Evolutionary conservation across 768 basidiomycete species (phyloP).

Genomic region (Pleurotus platypus): DNA sequence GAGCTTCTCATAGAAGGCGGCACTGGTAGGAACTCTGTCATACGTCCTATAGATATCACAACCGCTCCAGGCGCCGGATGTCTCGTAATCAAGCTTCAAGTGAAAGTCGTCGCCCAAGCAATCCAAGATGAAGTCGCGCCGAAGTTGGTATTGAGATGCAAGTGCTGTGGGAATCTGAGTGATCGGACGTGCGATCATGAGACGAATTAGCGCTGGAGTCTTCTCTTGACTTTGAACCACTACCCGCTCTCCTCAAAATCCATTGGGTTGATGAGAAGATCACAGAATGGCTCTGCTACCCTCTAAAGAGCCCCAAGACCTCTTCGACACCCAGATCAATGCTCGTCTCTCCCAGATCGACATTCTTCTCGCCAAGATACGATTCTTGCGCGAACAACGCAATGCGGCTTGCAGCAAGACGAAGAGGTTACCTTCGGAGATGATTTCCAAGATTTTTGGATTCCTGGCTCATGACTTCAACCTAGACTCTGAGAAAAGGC

Average conservation of each 20-base stretch:
- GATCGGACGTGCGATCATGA: neutral
- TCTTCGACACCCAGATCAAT: no score
- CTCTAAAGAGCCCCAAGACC: no score
- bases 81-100: constrained; percentile 33
- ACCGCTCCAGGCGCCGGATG: constrained; percentile 27
- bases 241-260: no score
- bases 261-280: no score
- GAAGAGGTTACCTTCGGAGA: neutral
- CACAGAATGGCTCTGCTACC: no score
- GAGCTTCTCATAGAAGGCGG: constrained; percentile 35
- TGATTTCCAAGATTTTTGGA: neutral
- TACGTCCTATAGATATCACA: constrained; percentile 43
- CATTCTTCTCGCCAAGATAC: no score
- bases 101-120: constrained; percentile 61
- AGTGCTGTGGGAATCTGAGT: constrained; percentile 31
- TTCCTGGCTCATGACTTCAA: neutral
- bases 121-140: constrained; percentile 66
- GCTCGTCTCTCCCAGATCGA: no score
- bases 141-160: constrained; percentile 47
- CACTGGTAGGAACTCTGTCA: constrained; percentile 23
- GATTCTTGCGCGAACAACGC: neutral
- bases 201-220: no score
- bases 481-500: no score
- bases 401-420: neutral
- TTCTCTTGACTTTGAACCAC: no score